Percentiles rank a stretch among this genome's conserved stretches.
phyloP scores from a whole-genome alignment of 148 eudicot genomes.

The Fallopia convolvulus region DNA sequence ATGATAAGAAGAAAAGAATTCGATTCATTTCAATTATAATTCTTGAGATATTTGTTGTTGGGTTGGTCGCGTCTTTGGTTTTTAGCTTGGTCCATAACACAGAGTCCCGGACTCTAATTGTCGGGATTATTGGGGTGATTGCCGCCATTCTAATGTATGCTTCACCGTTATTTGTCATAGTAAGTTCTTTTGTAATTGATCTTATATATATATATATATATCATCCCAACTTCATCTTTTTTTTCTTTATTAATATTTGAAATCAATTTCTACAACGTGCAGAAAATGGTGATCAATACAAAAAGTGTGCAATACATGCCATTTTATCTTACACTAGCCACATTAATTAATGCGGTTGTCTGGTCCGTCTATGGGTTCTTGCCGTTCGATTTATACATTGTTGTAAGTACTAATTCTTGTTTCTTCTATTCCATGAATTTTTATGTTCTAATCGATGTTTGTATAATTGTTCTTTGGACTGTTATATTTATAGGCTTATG shows the following conservation, averaged over 20 bases:
- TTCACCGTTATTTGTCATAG: constrained; percentile 76
- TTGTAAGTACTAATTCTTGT: constrained; percentile 19
- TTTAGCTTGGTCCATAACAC: constrained; percentile 32
- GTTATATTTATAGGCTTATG: neutral
- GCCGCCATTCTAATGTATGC: constrained; percentile 75
- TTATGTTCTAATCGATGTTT: too few species aligned
- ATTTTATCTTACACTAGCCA: constrained; percentile 34
- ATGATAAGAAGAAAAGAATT: constrained; percentile 27
- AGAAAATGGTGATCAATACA: constrained; percentile 33
- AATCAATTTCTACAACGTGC: constrained; percentile 5
- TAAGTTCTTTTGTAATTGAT: constrained; percentile 6
- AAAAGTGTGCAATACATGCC: constrained; percentile 65
- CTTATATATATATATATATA: too few species aligned
- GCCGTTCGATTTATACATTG: constrained; percentile 35
- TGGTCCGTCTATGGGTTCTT: constrained; percentile 44
- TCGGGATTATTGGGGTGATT: constrained; percentile 50
- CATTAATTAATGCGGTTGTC: constrained; percentile 28
- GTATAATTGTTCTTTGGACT: too few species aligned
- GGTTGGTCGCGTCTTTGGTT: constrained; percentile 27
- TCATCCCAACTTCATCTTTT: neutral
- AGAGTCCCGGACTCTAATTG: constrained; percentile 36
- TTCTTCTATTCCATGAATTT: neutral
- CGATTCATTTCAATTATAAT: constrained; percentile 27
- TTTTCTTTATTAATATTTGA: neutral
- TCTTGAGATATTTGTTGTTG: constrained; percentile 32